Percentiles rank a stretch among this genome's conserved stretches.
Conservation (phyloP, 352 stramenopile genomes). For the Phytophthora megakarya region DNA sequence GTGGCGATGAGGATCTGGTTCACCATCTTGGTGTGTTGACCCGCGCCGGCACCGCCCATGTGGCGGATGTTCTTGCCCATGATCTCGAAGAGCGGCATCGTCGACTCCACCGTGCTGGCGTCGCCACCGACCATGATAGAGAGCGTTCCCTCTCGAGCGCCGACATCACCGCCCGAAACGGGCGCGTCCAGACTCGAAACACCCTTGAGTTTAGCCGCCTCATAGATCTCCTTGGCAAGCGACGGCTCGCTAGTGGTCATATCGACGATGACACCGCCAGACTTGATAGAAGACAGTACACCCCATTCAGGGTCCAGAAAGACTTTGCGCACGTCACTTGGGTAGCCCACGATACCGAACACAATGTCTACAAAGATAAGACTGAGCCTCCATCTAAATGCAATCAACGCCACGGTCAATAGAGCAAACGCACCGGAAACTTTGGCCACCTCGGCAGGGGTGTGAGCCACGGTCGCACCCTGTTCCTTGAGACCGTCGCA, state of each 20-base stretch:
- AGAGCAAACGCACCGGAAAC: constrained; percentile 51
- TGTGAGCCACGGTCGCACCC: constrained; percentile 70
- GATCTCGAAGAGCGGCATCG: constrained; percentile 85
- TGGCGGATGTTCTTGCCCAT: constrained; percentile 93
- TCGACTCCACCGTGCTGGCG: constrained; percentile 63
- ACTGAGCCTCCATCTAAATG: not conserved
- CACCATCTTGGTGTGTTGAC: constrained; percentile 93
- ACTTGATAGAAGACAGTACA: constrained; percentile 67
- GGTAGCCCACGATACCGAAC: constrained; percentile 90
- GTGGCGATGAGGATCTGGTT: constrained; percentile 92
- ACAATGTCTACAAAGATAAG: constrained; percentile 69
- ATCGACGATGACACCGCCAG: constrained; percentile 86
- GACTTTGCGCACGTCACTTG: constrained; percentile 83
- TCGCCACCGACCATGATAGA: constrained; percentile 93
- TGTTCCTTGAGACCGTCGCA: constrained; percentile 79
- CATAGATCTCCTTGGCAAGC: constrained; percentile 89
- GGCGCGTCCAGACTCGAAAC: constrained; percentile 77
- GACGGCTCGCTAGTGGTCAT: constrained; percentile 92
- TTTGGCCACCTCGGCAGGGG: constrained; percentile 78
- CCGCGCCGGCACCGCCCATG: constrained; percentile 82
- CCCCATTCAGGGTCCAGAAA: constrained; percentile 73
- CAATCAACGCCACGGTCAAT: no score
- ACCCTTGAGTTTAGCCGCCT: constrained; percentile 68
- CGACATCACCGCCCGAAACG: constrained; percentile 88
- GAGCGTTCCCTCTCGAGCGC: constrained; percentile 82